Conservation (phyloP, 2,329 filamentous ascomycete species). For the Nigrospora oryzae region DNA sequence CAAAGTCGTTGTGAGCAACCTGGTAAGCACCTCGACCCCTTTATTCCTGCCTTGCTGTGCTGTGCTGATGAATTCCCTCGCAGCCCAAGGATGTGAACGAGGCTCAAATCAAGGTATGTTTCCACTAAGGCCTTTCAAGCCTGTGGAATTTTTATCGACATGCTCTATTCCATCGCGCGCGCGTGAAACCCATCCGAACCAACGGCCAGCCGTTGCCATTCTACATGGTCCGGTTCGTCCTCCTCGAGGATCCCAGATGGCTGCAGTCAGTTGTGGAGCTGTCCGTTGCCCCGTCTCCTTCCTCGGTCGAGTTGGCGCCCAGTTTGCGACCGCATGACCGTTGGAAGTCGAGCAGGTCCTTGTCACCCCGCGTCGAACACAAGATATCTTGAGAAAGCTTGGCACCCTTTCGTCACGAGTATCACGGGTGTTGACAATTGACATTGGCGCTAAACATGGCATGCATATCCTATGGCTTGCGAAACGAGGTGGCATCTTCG, state of each 20-base stretch:
- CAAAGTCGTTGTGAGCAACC: slow-evolving; percentile 97
- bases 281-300: slow-evolving; percentile 28
- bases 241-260: too few relatives aligned
- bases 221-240: too few relatives aligned
- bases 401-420: slow-evolving; percentile 35
- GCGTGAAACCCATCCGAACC: slow-evolving; percentile 12
- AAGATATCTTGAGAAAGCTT: slow-evolving; percentile 36
- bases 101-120: slow-evolving; percentile 99
- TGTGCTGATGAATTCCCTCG: slow-evolving; percentile 6
- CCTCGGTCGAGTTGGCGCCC: slow-evolving; percentile 16
- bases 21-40: slow-evolving; percentile 54
- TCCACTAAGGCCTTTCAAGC: slow-evolving; percentile 64
- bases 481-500: slow-evolving; percentile 7
- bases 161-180: slow-evolving; percentile 28
- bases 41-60: neutral
- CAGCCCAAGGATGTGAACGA: slow-evolving; percentile 96
- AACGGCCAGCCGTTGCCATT: slow-evolving; percentile 12
- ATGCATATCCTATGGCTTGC: slow-evolving; percentile 10
- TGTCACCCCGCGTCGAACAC: slow-evolving; percentile 33
- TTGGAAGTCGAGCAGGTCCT: slow-evolving; percentile 52
- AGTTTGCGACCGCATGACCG: slow-evolving; percentile 17
- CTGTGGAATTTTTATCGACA: slow-evolving; percentile 66
- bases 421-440: slow-evolving; percentile 15
- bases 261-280: slow-evolving; percentile 4
- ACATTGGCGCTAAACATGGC: slow-evolving; percentile 14